Conservation (phyloP, 164 flowering plant species). For the Macadamia integrifolia region DNA sequence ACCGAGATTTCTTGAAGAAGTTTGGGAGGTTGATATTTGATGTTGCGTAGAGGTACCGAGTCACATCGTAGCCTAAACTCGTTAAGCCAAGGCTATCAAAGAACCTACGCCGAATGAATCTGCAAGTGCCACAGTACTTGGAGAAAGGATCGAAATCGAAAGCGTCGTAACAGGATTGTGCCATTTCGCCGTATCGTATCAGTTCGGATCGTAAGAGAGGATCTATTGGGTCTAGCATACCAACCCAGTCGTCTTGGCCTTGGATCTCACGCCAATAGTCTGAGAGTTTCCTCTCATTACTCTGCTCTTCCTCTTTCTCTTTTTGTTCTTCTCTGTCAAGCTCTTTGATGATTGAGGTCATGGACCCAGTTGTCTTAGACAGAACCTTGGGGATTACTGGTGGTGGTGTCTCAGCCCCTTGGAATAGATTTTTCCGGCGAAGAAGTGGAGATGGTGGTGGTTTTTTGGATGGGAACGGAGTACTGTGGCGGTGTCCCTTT, state of each 20-base stretch:
- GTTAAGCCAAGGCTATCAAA: slow-evolving; percentile 38
- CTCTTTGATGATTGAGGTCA: slow-evolving; percentile 21
- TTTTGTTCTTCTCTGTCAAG: slow-evolving; percentile 14
- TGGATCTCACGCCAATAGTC: slow-evolving; percentile 58
- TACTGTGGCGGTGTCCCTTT: not conserved
- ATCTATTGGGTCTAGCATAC: slow-evolving; percentile 68
- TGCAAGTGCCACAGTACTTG: slow-evolving; percentile 61
- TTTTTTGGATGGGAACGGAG: not conserved
- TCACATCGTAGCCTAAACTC: slow-evolving; percentile 44
- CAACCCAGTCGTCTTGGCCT: slow-evolving; percentile 67
- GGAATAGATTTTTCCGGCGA: slow-evolving; percentile 4
- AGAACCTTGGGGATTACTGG: slow-evolving; percentile 4
- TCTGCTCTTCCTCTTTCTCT: slow-evolving; percentile 3
- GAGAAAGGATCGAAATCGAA: slow-evolving; percentile 71
- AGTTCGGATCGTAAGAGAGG: slow-evolving; percentile 54
- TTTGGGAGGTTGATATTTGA: slow-evolving; percentile 59
- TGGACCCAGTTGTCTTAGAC: slow-evolving; percentile 20
- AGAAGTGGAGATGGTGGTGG: not conserved
- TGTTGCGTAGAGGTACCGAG: slow-evolving; percentile 70
- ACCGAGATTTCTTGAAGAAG: slow-evolving; percentile 53
- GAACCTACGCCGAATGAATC: slow-evolving; percentile 32
- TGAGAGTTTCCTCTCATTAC: slow-evolving; percentile 9
- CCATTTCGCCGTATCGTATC: slow-evolving; percentile 80
- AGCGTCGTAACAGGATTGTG: slow-evolving; percentile 75
- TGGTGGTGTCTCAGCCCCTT: not conserved